Evolutionary conservation across 202 grass and related monocot species (phyloP), one percentile per base, ranked within the genome.

Genomic region (Eragrostis tef): DNA sequence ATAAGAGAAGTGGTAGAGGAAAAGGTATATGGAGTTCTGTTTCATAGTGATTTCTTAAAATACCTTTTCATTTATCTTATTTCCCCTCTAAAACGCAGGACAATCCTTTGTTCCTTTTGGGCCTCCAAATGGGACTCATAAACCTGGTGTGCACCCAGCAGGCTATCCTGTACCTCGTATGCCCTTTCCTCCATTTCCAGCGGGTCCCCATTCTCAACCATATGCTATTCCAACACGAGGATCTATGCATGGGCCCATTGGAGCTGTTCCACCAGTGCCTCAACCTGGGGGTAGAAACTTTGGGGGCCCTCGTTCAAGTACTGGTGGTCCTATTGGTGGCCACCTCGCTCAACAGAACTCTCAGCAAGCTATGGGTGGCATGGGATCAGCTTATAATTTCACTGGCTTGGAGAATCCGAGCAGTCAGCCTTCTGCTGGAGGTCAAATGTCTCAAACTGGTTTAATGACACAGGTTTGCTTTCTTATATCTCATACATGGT

Each of bases 191-290:
- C 87, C 93, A 69, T 99, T 99, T 73, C 87, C 89, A 65, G 91
- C 81, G 71, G 79, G 85, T 71, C 94, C 94, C 19, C 97, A 96
- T 85, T 96, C 97, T 86, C 97, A 99, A 81, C 97, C 97, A 1
- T 99, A 99, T 77, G 86, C 93, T 13, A 99, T 99, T 86, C 97
- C 97, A 39, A 92, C 97, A 43, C 91, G 97, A 73, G 96, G 92
- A 84, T 83, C 88, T 51, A 61, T 91, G 79, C 97, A 89, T 82
- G 97, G 96, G 29, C 89, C 96, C 12, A 83, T 99, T 85, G 93
- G 97, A 84, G 92, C 87, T 73, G 82, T 91, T 76, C 84, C 90
- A 4, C 86, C 93, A 15, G 90, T 88, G 39, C 90, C 93, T 65
- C 96, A 95, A 71, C 93, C 91, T 87, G 93, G 93, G 39, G 90